Evolutionary conservation across 495 filamentous ascomycete genomes (phyloP), one percentile per base, ranked within the genome.

Genomic region (Monascus purpureus): DNA sequence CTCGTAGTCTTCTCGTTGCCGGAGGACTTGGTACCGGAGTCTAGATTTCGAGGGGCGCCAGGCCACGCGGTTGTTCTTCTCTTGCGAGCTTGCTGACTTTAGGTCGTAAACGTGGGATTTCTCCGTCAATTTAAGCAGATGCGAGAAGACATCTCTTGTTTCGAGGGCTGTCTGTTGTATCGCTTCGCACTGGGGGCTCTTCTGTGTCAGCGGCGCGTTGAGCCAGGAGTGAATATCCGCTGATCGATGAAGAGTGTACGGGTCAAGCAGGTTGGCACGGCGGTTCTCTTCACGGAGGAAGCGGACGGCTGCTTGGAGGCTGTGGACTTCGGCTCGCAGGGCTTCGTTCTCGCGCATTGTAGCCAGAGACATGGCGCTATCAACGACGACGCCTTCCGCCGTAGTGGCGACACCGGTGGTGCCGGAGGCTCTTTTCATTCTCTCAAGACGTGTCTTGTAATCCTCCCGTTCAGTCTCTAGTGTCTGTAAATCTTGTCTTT

Each of bases 241-340:
- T 13, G 55, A 55, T 22, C 73, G 77, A 39, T 75, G 71, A 29
- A 71, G 53, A 11, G 60, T 61, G 19, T 70, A 63, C 9, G 77
- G 68, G 42, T 82, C 73, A 14, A 67, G 64, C 14, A 75, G 47
- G 17, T 74, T 69, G 2, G 73, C 63, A 17, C 78, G 70, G n/a
- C 70, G 59, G 46, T 75, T 84, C 33, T 90, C 83, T 35, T 83
- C 77, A 15, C 82, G 71, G 14, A 93, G 59, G 55, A 75, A 88
- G 28, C 77, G 73, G 11, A 95, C 73, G 0, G 84, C 75, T 2
- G 77, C 70, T 52, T 85, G 74, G 6, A 93, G 68, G 34, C 59
- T 67, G 13, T 59, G 47, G 25, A 93, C 83, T 35, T 86, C 75
- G 13, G 65, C 55, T 38, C 75, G 79, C 17, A 88, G 73, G 11